Conservation (phyloP, 78 protist genomes). For the Cavenderia fasciculata region DNA sequence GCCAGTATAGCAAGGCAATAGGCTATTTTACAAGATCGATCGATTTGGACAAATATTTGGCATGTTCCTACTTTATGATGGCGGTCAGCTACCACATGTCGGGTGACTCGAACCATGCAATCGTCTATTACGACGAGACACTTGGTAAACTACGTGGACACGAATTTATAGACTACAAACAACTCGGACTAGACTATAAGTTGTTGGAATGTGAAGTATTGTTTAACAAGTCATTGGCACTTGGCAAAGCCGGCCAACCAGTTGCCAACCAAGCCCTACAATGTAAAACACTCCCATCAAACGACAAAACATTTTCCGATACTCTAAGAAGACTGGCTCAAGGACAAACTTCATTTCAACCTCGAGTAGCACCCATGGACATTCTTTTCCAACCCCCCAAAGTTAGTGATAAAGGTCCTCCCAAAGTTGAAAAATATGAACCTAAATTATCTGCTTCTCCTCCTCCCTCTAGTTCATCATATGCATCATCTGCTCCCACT, state of each 20-base stretch:
- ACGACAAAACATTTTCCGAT: background rate
- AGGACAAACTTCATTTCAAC: background rate
- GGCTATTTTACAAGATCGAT: conserved; percentile 50
- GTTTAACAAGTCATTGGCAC: conserved; percentile 56
- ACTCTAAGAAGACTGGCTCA: background rate
- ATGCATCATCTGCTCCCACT: background rate
- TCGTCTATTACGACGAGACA: conserved; percentile 62
- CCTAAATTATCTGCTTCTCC: background rate
- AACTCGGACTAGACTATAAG: conserved; percentile 65
- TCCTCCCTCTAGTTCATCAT: background rate
- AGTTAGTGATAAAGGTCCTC: conserved; percentile 17
- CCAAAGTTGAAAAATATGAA: background rate
- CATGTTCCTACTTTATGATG: conserved; percentile 45
- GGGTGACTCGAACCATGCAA: conserved; percentile 16
- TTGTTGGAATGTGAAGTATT: conserved; percentile 44
- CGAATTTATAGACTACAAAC: conserved; percentile 75
- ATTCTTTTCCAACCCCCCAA: conserved; percentile 53
- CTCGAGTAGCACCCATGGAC: conserved; percentile 12
- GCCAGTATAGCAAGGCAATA: conserved; percentile 9
- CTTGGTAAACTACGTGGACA: conserved; percentile 51
- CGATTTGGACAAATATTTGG: conserved; percentile 55
- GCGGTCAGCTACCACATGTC: background rate
- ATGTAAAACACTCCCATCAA: conserved; percentile 3
- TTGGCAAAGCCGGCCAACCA: conserved; percentile 43
- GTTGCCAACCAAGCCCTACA: conserved; percentile 23